These are phyloP conservation scores for Raffaelea ambrosiae DNA, from an alignment of 2,329 filamentous ascomycete genomes.

Conservation along the genomic window DNA sequence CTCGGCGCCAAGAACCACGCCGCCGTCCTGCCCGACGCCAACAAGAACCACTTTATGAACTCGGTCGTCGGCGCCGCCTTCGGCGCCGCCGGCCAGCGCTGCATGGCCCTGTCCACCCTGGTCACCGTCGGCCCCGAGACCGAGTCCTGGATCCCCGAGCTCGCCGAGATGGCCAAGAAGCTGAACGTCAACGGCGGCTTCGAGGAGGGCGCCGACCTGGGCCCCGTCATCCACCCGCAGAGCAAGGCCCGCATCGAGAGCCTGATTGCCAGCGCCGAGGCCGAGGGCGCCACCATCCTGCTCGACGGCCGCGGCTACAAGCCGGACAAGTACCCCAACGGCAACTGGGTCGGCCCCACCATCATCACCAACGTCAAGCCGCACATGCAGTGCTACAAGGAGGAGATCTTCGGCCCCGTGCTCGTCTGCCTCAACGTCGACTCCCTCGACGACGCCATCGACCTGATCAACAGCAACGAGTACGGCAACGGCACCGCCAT, in stretches of 20 bases:
- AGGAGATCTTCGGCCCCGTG: conserved; percentile 82
- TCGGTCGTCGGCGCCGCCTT: conserved; percentile 78
- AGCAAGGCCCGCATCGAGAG: conserved; percentile 71
- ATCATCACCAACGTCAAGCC: conserved; percentile 75
- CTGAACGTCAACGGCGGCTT: conserved; percentile 75
- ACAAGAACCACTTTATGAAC: conserved; percentile 85
- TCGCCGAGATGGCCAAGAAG: conserved; percentile 65
- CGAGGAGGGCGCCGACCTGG: conserved; percentile 69
- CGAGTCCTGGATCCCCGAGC: conserved; percentile 70
- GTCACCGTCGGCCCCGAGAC: conserved; percentile 73
- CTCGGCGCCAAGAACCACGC: conserved; percentile 85
- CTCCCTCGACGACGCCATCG: conserved; percentile 70
- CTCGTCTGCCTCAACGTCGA: conserved; percentile 72
- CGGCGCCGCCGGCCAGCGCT: conserved; percentile 75
- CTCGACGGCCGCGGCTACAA: conserved; percentile 70
- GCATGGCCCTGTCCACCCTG: conserved; percentile 77
- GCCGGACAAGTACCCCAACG: conserved; percentile 71
- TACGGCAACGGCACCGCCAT: conserved; percentile 83
- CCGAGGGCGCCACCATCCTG: conserved; percentile 74
- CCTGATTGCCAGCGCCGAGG: conserved; percentile 67
- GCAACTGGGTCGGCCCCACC: conserved; percentile 78
- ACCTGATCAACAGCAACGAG: conserved; percentile 76
- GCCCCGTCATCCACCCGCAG: conserved; percentile 72
- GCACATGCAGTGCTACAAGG: conserved; percentile 74
- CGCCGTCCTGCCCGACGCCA: conserved; percentile 74